These are phyloP conservation scores for Berberis vulgaris DNA, from an alignment of 164 flowering plant genomes.

Conservation along the genomic window DNA sequence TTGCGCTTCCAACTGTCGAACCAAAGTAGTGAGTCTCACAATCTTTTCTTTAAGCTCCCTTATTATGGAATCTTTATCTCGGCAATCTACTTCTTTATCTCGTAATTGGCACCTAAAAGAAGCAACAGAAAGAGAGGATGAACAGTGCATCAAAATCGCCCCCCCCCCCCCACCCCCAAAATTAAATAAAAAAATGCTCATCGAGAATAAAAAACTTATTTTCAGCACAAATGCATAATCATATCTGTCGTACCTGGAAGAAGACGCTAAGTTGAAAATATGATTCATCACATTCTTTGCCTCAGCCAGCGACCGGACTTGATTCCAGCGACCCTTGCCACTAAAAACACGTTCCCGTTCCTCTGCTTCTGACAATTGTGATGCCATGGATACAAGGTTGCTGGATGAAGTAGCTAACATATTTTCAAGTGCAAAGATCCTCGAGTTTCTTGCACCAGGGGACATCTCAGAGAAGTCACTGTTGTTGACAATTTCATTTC, in stretches of 20 bases:
- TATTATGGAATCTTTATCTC: constrained; percentile 68
- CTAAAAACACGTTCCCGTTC: constrained; percentile 78
- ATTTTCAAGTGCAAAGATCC: constrained; percentile 92
- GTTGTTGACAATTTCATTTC: constrained; percentile 9
- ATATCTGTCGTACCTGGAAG: constrained; percentile 56
- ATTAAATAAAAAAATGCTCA: no score
- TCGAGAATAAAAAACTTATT: background rate
- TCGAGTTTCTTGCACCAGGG: constrained; percentile 96
- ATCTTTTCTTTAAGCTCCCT: constrained; percentile 73
- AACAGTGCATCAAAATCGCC: no score
- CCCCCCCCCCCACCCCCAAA: no score
- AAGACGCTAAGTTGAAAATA: constrained; percentile 72
- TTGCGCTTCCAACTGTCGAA: constrained; percentile 56
- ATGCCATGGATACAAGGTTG: constrained; percentile 88
- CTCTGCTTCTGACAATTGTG: constrained; percentile 95
- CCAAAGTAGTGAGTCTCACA: constrained; percentile 40
- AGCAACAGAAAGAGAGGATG: background rate
- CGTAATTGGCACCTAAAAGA: constrained; percentile 58
- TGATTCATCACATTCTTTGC: constrained; percentile 87
- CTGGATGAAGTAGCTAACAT: constrained; percentile 89
- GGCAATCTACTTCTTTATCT: constrained; percentile 66
- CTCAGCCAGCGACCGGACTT: constrained; percentile 83
- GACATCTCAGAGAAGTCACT: constrained; percentile 63
- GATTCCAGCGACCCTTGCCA: constrained; percentile 97
- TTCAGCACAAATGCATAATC: background rate